These are phyloP conservation scores for Pseudopithomyces maydicus DNA, from an alignment of 2,329 filamentous ascomycete species.

Conservation along the genomic window DNA sequence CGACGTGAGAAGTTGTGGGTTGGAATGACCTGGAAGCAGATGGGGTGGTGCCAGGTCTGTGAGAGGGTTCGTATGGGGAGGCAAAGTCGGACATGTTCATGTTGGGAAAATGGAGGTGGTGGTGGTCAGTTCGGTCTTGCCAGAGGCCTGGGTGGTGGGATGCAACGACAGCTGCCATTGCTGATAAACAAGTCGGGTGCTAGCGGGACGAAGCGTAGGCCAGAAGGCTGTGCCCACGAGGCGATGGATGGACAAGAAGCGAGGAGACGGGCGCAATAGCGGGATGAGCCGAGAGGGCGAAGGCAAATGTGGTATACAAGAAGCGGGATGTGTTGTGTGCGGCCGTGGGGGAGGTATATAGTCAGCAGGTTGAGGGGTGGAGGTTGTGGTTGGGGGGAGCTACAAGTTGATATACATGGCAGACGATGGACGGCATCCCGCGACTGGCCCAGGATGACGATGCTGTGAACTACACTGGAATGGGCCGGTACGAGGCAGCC, in stretches of 20 bases:
- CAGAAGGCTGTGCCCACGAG: constrained; percentile 22
- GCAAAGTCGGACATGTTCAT: constrained; percentile 38
- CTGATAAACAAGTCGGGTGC: constrained; percentile 25
- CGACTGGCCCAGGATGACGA: constrained; percentile 40
- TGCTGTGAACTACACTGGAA: constrained; percentile 36
- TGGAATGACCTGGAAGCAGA: constrained; percentile 36
- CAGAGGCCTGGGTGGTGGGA: constrained; percentile 41
- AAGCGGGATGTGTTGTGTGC: constrained; percentile 24
- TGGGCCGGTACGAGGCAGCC: constrained; percentile 31
- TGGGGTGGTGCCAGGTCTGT: constrained; percentile 29
- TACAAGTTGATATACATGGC: constrained; percentile 34
- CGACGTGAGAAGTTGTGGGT: constrained; percentile 37
- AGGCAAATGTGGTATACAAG: constrained; percentile 21
- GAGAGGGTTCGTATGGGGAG: constrained; percentile 34
- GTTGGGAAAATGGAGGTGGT: constrained; percentile 33
- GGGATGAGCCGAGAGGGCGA: constrained; percentile 30
- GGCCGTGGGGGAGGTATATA: constrained; percentile 32
- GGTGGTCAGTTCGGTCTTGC: constrained; percentile 38
- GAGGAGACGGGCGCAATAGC: constrained; percentile 24
- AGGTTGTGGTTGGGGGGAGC: constrained; percentile 38
- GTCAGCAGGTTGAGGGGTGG: constrained; percentile 32
- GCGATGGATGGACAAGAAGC: constrained; percentile 21
- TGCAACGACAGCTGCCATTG: constrained; percentile 46
- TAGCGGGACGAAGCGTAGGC: constrained; percentile 24
- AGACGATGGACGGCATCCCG: constrained; percentile 36